Evolutionary conservation across 2,329 filamentous ascomycete genomes (phyloP).

Genomic region (Penicillium expansum): DNA sequence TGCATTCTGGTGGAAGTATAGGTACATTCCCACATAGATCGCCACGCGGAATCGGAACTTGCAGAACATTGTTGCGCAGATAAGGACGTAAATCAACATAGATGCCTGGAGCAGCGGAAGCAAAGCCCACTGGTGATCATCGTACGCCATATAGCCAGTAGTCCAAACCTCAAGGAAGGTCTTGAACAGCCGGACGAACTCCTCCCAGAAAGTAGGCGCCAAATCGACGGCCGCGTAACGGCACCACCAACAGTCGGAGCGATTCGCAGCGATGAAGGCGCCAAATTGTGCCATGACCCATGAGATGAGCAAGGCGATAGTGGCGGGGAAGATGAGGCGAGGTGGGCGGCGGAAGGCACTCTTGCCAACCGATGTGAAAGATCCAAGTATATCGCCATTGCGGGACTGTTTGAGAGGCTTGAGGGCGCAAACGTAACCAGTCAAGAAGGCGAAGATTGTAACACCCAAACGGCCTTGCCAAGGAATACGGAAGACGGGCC

Average conservation of each 20-base stretch:
- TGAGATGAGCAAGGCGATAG: constrained; percentile 52
- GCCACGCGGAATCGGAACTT: constrained; percentile 49
- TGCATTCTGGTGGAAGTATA: constrained; percentile 51
- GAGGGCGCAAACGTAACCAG: constrained; percentile 56
- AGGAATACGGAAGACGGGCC: constrained; percentile 52
- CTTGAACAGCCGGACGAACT: constrained; percentile 46
- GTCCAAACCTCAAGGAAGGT: constrained; percentile 53
- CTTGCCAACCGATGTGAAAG: constrained; percentile 51
- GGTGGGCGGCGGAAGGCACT: constrained; percentile 55
- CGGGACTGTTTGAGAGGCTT: constrained; percentile 54
- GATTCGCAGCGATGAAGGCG: constrained; percentile 48
- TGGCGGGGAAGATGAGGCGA: constrained; percentile 52
- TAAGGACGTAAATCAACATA: constrained; percentile 51
- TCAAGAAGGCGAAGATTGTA: constrained; percentile 57
- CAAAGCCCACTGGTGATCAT: constrained; percentile 57
- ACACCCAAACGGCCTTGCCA: constrained; percentile 56
- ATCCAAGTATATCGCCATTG: constrained; percentile 44
- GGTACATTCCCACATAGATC: constrained; percentile 46
- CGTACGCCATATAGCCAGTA: constrained; percentile 51
- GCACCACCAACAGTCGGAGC: constrained; percentile 53
- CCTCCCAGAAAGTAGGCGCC: constrained; percentile 43
- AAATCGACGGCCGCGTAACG: constrained; percentile 50
- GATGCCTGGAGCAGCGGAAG: constrained; percentile 50
- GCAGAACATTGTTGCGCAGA: constrained; percentile 46
- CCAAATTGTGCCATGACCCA: constrained; percentile 52